Evolutionary conservation across 2,329 filamentous ascomycete species (phyloP).

Genomic region (Podosphaera fusca): DNA sequence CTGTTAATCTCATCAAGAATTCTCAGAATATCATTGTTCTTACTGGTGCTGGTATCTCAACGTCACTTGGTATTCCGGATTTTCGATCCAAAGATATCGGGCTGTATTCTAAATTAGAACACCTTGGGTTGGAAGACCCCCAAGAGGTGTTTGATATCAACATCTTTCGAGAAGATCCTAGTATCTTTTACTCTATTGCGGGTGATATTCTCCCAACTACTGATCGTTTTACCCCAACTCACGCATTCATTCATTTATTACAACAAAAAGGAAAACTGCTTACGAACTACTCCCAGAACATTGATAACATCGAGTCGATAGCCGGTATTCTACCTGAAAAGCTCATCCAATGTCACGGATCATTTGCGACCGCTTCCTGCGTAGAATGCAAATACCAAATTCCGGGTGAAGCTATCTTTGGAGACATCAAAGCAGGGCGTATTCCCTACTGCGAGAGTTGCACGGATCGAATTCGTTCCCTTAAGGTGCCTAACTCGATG

Average conservation of each 20-base stretch:
- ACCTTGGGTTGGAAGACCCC: constrained; percentile 54
- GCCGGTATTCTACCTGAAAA: constrained; percentile 65
- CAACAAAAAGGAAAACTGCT: constrained; percentile 74
- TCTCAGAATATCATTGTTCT: constrained; percentile 76
- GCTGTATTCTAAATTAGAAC: constrained; percentile 65
- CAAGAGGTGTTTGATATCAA: constrained; percentile 90
- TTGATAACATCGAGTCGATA: constrained; percentile 80
- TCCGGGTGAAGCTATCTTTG: constrained; percentile 54
- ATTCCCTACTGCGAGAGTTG: constrained; percentile 64
- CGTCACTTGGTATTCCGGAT: constrained; percentile 86
- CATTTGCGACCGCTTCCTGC: constrained; percentile 80
- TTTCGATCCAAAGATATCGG: constrained; percentile 87
- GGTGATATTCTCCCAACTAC: constrained; percentile 71
- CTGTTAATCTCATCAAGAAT: constrained; percentile 48
- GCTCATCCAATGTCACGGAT: constrained; percentile 88
- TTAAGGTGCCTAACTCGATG: constrained; percentile 26
- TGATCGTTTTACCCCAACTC: constrained; percentile 69
- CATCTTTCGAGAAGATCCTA: constrained; percentile 66
- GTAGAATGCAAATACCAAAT: constrained; percentile 58
- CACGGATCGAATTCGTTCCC: constrained; percentile 26
- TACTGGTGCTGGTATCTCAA: constrained; percentile 90
- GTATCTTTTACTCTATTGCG: constrained; percentile 76
- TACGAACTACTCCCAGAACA: constrained; percentile 97
- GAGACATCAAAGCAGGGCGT: constrained; percentile 49
- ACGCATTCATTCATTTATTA: constrained; percentile 77